Percentiles rank a stretch among this genome's conserved stretches.
Conservation (phyloP, 2,329 filamentous ascomycete species). For the Fusarium gaditjirri region DNA sequence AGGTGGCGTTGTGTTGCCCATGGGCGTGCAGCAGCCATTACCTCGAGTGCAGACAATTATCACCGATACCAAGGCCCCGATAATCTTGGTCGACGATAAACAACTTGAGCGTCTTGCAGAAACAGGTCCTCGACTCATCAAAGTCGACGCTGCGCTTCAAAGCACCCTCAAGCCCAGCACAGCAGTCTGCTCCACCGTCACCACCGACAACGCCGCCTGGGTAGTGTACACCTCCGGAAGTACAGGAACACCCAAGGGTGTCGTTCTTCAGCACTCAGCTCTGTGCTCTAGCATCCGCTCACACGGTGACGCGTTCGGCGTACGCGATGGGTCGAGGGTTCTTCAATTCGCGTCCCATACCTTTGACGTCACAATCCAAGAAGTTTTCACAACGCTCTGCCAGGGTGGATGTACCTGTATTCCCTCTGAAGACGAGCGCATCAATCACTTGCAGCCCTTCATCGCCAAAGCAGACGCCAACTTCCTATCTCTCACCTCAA, state of each 20-base stretch:
- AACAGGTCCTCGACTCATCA: neutral
- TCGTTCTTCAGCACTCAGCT: neutral
- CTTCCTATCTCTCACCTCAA: neutral
- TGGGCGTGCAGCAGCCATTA: neutral
- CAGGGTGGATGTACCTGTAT: neutral
- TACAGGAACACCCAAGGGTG: neutral
- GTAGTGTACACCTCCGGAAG: constrained; percentile 1
- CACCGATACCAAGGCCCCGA: neutral
- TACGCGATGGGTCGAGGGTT: neutral
- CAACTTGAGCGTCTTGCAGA: neutral
- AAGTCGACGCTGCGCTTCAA: neutral
- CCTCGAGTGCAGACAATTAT: neutral
- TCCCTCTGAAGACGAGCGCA: constrained; percentile 1
- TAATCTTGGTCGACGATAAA: neutral
- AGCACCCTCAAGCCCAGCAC: neutral
- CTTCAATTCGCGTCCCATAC: constrained; percentile 5
- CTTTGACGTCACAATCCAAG: neutral
- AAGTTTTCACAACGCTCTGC: neutral
- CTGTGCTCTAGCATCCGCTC: neutral
- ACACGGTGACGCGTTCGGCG: neutral
- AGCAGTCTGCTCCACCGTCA: neutral
- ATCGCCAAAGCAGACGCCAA: neutral
- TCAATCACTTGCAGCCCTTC: neutral
- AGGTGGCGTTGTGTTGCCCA: neutral
- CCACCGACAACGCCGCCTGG: neutral